Conservation (phyloP, 176 grass and related monocot genomes). For the Oryza glaberrima region DNA sequence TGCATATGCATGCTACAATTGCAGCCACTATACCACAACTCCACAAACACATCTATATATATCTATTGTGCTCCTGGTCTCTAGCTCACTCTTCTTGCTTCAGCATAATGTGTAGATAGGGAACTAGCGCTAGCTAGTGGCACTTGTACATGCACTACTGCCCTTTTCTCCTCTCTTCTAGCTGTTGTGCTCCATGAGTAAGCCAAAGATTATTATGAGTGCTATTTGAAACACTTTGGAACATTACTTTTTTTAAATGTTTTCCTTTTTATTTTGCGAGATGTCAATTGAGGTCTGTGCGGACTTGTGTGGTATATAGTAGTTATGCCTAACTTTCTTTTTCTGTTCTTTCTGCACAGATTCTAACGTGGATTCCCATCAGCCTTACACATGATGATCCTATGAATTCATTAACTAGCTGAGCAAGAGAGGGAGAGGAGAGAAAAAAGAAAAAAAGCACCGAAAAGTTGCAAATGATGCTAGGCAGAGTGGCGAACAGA, state of each 20-base stretch:
- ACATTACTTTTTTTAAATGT: neutral
- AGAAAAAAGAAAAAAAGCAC: neutral
- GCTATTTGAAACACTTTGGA: neutral
- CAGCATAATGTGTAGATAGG: neutral
- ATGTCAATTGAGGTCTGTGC: neutral
- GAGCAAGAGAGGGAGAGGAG: neutral
- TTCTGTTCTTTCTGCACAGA: conserved; percentile 6
- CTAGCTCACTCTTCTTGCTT: neutral
- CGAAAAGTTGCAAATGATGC: neutral
- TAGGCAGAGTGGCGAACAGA: conserved; percentile 39
- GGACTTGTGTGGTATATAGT: neutral
- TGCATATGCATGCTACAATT: neutral
- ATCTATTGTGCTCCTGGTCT: neutral
- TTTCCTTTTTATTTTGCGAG: neutral
- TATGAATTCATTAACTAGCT: neutral
- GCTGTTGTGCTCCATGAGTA: neutral
- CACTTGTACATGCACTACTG: neutral
- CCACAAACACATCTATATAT: neutral
- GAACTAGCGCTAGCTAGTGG: neutral
- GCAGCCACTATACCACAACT: neutral
- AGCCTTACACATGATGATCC: neutral
- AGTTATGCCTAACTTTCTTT: neutral
- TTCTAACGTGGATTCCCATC: conserved; percentile 42
- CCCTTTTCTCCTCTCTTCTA: neutral
- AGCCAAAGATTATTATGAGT: neutral